These are phyloP conservation scores for Colletotrichum abscissum DNA, from an alignment of 2,329 filamentous ascomycete genomes.

Conservation along the genomic window DNA sequence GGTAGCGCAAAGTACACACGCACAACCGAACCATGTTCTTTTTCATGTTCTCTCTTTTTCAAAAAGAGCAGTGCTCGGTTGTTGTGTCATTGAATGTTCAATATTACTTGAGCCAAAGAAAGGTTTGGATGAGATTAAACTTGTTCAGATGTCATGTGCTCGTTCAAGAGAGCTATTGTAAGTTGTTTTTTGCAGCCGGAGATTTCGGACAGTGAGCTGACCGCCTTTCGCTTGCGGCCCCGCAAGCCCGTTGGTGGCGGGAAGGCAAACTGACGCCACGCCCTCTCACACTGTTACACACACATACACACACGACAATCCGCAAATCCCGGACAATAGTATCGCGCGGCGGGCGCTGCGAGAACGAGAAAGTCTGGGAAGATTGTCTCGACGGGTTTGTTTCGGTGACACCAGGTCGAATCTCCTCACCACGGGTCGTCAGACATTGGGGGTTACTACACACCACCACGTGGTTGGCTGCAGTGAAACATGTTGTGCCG, in stretches of 20 bases:
- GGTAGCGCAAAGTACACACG: not conserved
- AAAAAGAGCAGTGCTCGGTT: not conserved
- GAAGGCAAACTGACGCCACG: not conserved
- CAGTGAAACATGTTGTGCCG: not conserved
- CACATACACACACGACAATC: not conserved
- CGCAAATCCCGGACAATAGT: not conserved
- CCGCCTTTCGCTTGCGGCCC: not conserved
- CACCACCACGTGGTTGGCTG: not conserved
- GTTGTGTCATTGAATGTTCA: not conserved
- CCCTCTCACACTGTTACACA: not conserved
- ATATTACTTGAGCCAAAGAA: not conserved
- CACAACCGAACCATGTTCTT: not conserved
- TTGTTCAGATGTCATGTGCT: not conserved
- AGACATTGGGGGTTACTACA: not conserved
- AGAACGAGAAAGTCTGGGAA: not conserved
- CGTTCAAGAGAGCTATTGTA: not conserved
- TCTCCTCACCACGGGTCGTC: not conserved
- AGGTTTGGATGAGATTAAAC: not conserved
- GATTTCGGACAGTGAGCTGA: not conserved
- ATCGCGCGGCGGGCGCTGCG: not conserved
- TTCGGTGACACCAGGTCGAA: not conserved
- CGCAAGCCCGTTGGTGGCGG: not conserved
- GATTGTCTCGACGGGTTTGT: not conserved
- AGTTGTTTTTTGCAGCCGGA: not conserved
- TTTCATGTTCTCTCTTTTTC: not conserved